Percentiles rank a stretch among this genome's conserved stretches.
Evolutionary conservation across 768 basidiomycete species (phyloP).

Genomic region (Termitomyces eurrhizus): DNA sequence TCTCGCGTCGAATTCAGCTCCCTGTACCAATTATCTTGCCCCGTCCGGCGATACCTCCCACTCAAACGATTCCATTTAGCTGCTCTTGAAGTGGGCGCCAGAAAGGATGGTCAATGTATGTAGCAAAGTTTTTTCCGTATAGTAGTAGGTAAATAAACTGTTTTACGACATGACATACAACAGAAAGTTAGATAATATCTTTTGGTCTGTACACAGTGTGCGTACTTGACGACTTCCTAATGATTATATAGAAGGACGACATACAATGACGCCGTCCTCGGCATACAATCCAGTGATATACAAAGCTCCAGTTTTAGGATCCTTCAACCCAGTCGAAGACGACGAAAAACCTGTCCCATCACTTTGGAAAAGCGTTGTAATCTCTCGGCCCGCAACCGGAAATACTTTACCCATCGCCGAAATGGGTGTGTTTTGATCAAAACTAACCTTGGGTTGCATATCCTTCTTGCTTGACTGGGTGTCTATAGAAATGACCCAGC

Average conservation of each 20-base stretch:
- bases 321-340: constrained; percentile 50
- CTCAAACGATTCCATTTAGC: background rate
- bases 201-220: background rate
- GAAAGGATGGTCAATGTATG: constrained; percentile 14
- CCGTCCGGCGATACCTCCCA: constrained; percentile 7
- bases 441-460: constrained; percentile 17
- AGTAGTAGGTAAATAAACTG: constrained; percentile 11
- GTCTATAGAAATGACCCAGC: constrained; percentile 55
- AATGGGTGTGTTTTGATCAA: constrained; percentile 44
- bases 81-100: constrained; percentile 5
- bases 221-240: background rate
- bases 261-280: constrained; percentile 49
- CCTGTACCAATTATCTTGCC: constrained; percentile 13
- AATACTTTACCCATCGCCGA: constrained; percentile 41
- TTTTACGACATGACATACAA: constrained; percentile 7
- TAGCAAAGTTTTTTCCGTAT: constrained; percentile 12
- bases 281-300: constrained; percentile 60
- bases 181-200: background rate
- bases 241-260: constrained; percentile 20
- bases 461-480: constrained; percentile 13
- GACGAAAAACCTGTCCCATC: constrained; percentile 57
- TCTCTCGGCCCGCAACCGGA: constrained; percentile 29
- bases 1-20: constrained; percentile 12
- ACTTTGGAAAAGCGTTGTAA: constrained; percentile 73
- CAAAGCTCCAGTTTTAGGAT: constrained; percentile 42